Evolutionary conservation across 108 stramenopile genomes (phyloP).

Genomic region (Stephanodiscus minutulus): DNA sequence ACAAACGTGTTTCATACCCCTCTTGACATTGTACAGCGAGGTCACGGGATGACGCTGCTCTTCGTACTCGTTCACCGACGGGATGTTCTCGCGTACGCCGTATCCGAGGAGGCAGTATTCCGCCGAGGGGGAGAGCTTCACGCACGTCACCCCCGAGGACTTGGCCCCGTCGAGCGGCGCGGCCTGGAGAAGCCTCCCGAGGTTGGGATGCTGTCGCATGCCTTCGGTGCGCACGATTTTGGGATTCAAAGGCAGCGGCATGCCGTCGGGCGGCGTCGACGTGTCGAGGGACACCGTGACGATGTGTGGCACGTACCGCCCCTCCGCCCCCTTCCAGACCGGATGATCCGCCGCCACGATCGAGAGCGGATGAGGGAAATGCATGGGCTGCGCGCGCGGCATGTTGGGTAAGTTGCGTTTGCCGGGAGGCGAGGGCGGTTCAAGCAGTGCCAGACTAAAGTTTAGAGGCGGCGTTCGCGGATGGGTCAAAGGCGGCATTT

Average conservation of each 20-base stretch:
- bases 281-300: conserved; percentile 79
- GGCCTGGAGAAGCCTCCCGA: conserved; percentile 78
- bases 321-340: conserved; percentile 43
- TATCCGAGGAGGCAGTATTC: conserved; percentile 93
- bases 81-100: conserved; percentile 77
- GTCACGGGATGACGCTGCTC: conserved; percentile 75
- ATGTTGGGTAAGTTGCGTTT: conserved; percentile 42
- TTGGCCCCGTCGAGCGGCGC: conserved; percentile 80
- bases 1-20: conserved; percentile 75
- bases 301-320: conserved; percentile 87
- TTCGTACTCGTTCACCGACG: conserved; percentile 43
- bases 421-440: conserved; percentile 54
- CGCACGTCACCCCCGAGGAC: conserved; percentile 88
- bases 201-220: conserved; percentile 57
- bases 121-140: conserved; percentile 91
- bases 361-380: conserved; percentile 68
- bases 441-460: conserved; percentile 21
- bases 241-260: conserved; percentile 18
- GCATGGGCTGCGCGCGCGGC: conserved; percentile 27
- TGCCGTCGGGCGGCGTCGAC: conserved; percentile 37
- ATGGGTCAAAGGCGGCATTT: conserved; percentile 21
- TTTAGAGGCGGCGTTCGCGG: conserved; percentile 45
- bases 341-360: conserved; percentile 53
- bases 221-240: conserved; percentile 44
- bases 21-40: conserved; percentile 71